These are phyloP conservation scores for Diaporthe sp. DNA, from an alignment of 2,329 filamentous ascomycete genomes.

Conservation along the genomic window DNA sequence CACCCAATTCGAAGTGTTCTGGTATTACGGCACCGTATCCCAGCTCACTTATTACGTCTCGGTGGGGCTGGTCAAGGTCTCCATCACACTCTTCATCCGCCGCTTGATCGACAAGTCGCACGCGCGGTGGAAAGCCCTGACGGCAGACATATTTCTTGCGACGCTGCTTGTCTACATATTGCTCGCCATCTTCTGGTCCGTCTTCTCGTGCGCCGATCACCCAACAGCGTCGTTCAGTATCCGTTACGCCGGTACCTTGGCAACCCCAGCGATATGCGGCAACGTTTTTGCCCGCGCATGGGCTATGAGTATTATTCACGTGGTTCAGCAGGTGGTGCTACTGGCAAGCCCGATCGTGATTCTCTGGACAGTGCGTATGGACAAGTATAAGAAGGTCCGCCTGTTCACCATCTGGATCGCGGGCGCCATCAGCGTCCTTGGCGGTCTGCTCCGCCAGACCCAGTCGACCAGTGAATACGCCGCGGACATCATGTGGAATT, in stretches of 20 bases:
- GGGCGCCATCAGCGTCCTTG: slow-evolving; percentile 39
- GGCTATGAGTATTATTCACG: slow-evolving; percentile 47
- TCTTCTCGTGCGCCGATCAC: slow-evolving; percentile 5
- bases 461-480: slow-evolving; percentile 12
- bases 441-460: slow-evolving; percentile 44
- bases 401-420: slow-evolving; percentile 48
- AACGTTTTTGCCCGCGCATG: slow-evolving; percentile 39
- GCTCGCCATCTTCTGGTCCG: slow-evolving; percentile 41
- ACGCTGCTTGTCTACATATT: slow-evolving; percentile 45
- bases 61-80: slow-evolving; percentile 42
- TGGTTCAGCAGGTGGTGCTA: slow-evolving; percentile 48
- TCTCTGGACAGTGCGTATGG: slow-evolving; percentile 48
- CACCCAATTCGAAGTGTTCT: slow-evolving; percentile 24
- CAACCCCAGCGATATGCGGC: neutral
- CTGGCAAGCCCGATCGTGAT: slow-evolving; percentile 48
- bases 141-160: slow-evolving; percentile 46
- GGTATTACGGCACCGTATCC: slow-evolving; percentile 9
- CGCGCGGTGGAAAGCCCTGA: slow-evolving; percentile 44
- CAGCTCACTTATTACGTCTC: slow-evolving; percentile 19
- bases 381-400: slow-evolving; percentile 43
- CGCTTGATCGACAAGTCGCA: slow-evolving; percentile 38
- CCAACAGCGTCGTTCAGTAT: slow-evolving; percentile 42
- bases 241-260: slow-evolving; percentile 27
- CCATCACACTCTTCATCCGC: slow-evolving; percentile 43
- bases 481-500: slow-evolving; percentile 40